Base-by-base conservation (phyloP, 352 stramenopile species). In the Phytophthora brassicae region DNA sequence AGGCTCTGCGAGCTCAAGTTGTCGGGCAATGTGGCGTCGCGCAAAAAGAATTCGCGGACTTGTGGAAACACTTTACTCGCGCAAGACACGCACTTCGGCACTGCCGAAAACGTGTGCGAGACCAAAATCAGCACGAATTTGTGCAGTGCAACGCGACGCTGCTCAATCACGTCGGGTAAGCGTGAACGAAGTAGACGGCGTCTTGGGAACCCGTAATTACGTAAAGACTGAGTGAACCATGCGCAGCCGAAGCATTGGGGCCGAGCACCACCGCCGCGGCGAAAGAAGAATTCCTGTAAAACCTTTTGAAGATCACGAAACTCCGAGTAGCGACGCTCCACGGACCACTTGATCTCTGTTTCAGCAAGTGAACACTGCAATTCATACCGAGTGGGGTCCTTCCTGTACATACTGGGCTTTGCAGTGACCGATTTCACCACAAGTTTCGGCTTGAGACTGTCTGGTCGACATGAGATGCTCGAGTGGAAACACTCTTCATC, bases 211-310 rank as follows among this genome's bases (percentile, higher is more conserved):
- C 69, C 70, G 50, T 84, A 92, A 7, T 67, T 66, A 13, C 69
- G 64, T 22, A 92, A 59, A 23, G 83, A 86, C 33, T 90, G 77
- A 24, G 60, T 54, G 50, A 90, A 94, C 78, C 83, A 90, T 11
- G 72, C 71, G 50, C 85, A 92, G 17, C 83, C 83, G 52, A 92
- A 92, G 70, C 83, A 92, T 53, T 89, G 77, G 22, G 78, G 65
- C 20, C 64, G 55, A 56, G 55, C 62, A 24, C 63, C 60, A 17
- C 64, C 59, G 19, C 51, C 51, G 19, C 45, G 50, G 14, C 47
- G 47, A 17, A 70, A 63, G 36, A 89, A 89, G 53, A 83, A 84
- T n/a, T 56, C 38, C n/a, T 77, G 50, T 22, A 94, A 63, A 17
- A 74, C 67, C 31, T 86, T 68, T 17, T 74, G 65, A 16, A 94